Evolutionary conservation across 352 stramenopile genomes (phyloP).

Genomic region (Phytophthora fragariaefolia): DNA sequence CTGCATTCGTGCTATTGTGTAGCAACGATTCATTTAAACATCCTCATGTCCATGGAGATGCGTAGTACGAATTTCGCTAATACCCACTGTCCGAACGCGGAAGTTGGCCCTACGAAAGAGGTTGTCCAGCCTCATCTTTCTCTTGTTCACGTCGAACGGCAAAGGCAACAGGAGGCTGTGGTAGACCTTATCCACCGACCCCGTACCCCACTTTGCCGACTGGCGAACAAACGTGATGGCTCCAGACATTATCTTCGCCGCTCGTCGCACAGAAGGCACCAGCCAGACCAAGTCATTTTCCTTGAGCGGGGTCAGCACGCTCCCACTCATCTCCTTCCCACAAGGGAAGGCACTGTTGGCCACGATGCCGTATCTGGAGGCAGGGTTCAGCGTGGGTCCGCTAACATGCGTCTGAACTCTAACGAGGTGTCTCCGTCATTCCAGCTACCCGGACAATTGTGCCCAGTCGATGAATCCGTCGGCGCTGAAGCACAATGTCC

Average conservation of each 20-base stretch:
- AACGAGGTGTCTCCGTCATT: slow-evolving; percentile 18
- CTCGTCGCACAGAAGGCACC: neutral
- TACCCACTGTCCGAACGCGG: neutral
- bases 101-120: neutral
- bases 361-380: slow-evolving; percentile 6
- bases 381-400: too few relatives aligned
- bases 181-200: neutral
- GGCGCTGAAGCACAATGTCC: slow-evolving; percentile 19
- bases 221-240: neutral
- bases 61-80: slow-evolving; percentile 8
- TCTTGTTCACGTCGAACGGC: neutral
- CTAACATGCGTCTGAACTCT: neutral
- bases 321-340: neutral
- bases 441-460: slow-evolving; percentile 20
- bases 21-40: neutral
- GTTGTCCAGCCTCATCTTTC: neutral
- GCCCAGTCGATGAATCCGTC: slow-evolving; percentile 18
- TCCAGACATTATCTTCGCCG: neutral
- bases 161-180: neutral
- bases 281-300: neutral
- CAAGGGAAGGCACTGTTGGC: slow-evolving; percentile 8
- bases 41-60: slow-evolving; percentile 4
- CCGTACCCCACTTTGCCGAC: slow-evolving; percentile 1
- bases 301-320: neutral
- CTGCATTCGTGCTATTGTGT: neutral